Base-by-base conservation (phyloP, 352 stramenopile species). In the Phytophthora citrophthora region DNA sequence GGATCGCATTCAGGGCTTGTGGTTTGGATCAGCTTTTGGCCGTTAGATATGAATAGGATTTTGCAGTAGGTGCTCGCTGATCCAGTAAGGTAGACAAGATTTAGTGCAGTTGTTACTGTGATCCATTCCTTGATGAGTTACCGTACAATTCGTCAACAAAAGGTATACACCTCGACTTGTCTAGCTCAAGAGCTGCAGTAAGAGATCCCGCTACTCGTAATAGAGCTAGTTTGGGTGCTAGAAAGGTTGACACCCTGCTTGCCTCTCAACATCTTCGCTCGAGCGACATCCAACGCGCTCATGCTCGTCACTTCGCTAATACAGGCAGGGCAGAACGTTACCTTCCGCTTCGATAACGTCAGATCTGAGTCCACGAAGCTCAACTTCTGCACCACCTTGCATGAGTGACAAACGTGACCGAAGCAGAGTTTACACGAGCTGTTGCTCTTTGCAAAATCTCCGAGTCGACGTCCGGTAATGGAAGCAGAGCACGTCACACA, bases 301-400 rank as follows among this genome's bases (percentile, higher is more conserved):
- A 64, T 58, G 10, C 18, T 45, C 0, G 50, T 57, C 23, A 70
- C 64, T 1, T 43, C 45, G 15, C 24, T 52, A 10, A 75, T 68
- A 44, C 72, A 80, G 1, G 16, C 32, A 12, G 47, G 41, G 36
- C 72, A 77, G 46, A 80, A 34, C 29, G 60, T 63, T 34, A 72
- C 64, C 34, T 68, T 72, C n/a, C 64, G 54, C 46, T 55, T 59
- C 15, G 44, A 47, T 29, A 66, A 32, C 3, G 47, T 24, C n/a
- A 61, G 20, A 50, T 61, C 48, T 2, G 49, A 15, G 23, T 57
- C 45, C 43, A 76, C 41, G 20, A 78, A 76, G 36, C 55, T 66
- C 46, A 77, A 31, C 32, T 67, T 74, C 3, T 8, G 24, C 3
- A 11, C 13, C 1, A 51, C 39, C 4, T 24, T 51, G 26, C 45